Base-by-base conservation (phyloP, 805 yeast species). In the Cyberlindnera veronae region DNA sequence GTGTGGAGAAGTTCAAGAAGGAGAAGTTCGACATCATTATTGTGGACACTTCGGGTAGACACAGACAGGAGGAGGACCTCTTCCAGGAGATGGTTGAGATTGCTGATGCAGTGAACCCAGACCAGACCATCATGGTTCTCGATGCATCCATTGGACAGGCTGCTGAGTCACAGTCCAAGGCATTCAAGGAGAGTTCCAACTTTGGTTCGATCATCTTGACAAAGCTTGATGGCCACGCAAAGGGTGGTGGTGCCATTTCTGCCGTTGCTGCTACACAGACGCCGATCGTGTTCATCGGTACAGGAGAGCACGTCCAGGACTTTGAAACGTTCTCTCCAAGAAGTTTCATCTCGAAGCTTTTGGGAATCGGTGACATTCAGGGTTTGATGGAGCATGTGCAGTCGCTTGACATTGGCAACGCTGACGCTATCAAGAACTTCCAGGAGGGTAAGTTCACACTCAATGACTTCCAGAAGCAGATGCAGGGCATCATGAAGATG, bases 131-230 rank as follows among this genome's bases (percentile, higher is more conserved):
- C 44, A 88, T 91, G 98, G 98, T 91, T 28, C 73, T 91, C 61
- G 99, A 91, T 63, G 98, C 97, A 0, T 81, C 96, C 2, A 91
- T 91, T 50, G 99, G 99, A 60, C 99, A 91, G 67, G 97, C 98
- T 11, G 99, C 99, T 3, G 96, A 91, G 68, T 75, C 84, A 7
- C 99, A 91, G 65, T 87, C 96, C 5, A 76, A 75, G 56, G 99
- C 99, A 0, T 91, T 91, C 68, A 93, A 91, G 63, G 96, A 90
- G 38, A 78, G 90, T 23, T 72, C 96, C 5, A 81, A 91, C 58
- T 93, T 93, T 58, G 99, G 99, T 54, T 89, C 97, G 19, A 91
- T 91, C 48, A 84, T 91, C 44, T 73, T 91, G 58, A 91, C 99
- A 17, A 91, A 91, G 63, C 81, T 91, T 95, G 99, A 91, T 65